phyloP scores from a whole-genome alignment of 768 basidiomycete species.

The Chiua virens region DNA sequence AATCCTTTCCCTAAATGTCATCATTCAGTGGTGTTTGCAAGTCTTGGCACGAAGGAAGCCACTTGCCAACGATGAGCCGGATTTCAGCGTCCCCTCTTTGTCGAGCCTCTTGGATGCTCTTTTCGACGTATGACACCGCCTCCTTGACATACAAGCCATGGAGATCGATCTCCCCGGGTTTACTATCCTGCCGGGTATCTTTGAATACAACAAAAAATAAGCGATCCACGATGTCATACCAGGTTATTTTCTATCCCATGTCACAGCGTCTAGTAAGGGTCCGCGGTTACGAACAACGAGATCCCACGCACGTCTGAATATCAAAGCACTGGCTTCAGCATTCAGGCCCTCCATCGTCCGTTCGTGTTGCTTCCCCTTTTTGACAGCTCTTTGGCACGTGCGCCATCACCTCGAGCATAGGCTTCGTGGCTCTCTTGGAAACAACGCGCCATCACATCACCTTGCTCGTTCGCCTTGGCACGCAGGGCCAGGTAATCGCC shows the following conservation, averaged over 20 bases:
- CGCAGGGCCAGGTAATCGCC: conserved; percentile 72
- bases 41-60: neutral
- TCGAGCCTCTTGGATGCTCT: conserved; percentile 67
- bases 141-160: conserved; percentile 95
- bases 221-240: conserved; percentile 32
- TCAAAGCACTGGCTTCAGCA: conserved; percentile 82
- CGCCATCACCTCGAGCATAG: conserved; percentile 71
- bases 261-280: neutral
- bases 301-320: conserved; percentile 59
- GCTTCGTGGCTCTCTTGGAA: conserved; percentile 77
- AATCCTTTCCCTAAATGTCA: conserved; percentile 70
- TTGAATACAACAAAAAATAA: neutral
- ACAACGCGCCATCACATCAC: conserved; percentile 70
- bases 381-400: conserved; percentile 77
- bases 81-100: conserved; percentile 61
- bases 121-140: conserved; percentile 73
- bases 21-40: neutral
- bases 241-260: conserved; percentile 67
- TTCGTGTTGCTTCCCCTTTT: conserved; percentile 81
- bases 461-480: conserved; percentile 73
- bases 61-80: conserved; percentile 81
- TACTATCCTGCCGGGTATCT: conserved; percentile 49
- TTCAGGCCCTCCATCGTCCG: conserved; percentile 77
- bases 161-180: conserved; percentile 78
- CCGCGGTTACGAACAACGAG: neutral